Evolutionary conservation across 257 asterid species (phyloP), one percentile per base, ranked within the genome.

Genomic region (Rauvolfia tetraphylla): DNA sequence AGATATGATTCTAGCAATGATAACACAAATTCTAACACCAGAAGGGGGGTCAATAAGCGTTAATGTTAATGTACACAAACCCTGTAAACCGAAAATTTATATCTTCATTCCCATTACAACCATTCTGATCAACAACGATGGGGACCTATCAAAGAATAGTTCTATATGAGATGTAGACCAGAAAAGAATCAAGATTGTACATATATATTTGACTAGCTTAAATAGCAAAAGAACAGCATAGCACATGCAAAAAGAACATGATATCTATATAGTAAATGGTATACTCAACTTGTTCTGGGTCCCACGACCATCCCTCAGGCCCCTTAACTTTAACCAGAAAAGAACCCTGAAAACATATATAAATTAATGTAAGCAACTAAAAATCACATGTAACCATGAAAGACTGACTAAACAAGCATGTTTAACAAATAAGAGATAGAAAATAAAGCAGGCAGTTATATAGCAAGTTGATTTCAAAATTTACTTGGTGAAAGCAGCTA

Each of bases 251-350:
- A 41, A 63, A 36, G 79, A 68, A 78, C 54, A 44, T 18, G 33
- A 29, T 41, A 41, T 76, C 76, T n/a, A 69, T 44, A 69, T 34
- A 81, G 74, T 71, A 77, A 46, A 73, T 72, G 79, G 81, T 74
- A 59, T 76, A 87, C 98, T 88, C 84, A 90, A 93, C 98, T 83
- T 90, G 97, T 85, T 95, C 90, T 48, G 98, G 98, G 80, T 88
- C 86, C 92, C 90, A 91, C 59, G 97, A 87, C 98, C 98, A 95
- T 65, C 98, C 99, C 77, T 88, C 90, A 8, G 97, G 98, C 71
- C 98, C 99, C 88, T 88, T 95, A 74, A 91, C 87, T 87, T 95
- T 95, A 71, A 95, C 83, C 81, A 90, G 79, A 85, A 89, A 95
- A 77, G 99, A 91, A 81, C 99, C 99, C 98, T 95, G 89, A 67